A percentile compares a stretch with the other conserved stretches of the same genome.
These are phyloP conservation scores for Colletotrichum cordylinicola DNA, from an alignment of 2,329 filamentous ascomycete genomes.

Conservation along the genomic window DNA sequence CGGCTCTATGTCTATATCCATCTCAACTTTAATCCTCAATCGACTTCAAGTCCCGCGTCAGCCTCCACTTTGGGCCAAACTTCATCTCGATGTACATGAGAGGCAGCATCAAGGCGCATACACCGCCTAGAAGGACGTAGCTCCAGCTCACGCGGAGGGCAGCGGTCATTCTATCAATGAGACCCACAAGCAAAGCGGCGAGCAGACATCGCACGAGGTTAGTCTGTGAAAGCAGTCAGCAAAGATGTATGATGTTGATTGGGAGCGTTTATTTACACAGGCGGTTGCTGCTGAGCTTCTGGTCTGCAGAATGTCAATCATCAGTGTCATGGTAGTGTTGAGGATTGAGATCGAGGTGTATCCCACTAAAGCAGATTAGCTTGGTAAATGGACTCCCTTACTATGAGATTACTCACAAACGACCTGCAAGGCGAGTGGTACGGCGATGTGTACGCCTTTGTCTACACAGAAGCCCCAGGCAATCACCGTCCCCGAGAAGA, in stretches of 20 bases:
- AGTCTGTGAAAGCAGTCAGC: slow-evolving; percentile 22
- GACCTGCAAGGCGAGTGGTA: slow-evolving; percentile 28
- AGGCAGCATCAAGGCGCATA: slow-evolving; percentile 22
- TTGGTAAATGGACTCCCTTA: neutral
- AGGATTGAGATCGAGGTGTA: slow-evolving; percentile 35
- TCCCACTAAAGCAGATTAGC: slow-evolving; percentile 24
- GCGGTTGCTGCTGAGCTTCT: slow-evolving; percentile 34
- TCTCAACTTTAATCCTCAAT: neutral
- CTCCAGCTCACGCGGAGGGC: slow-evolving; percentile 24
- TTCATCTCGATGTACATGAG: slow-evolving; percentile 28
- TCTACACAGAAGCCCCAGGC: slow-evolving; percentile 34
- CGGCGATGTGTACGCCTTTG: slow-evolving; percentile 26
- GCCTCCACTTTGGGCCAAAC: slow-evolving; percentile 25
- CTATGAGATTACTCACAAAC: slow-evolving; percentile 23
- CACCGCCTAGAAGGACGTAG: slow-evolving; percentile 26
- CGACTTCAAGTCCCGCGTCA: neutral
- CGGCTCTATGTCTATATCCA: neutral
- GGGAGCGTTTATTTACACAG: slow-evolving; percentile 21
- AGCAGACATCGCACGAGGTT: slow-evolving; percentile 34
- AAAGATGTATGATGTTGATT: neutral
- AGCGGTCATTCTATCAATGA: slow-evolving; percentile 31
- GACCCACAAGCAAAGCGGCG: slow-evolving; percentile 30
- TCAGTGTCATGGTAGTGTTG: slow-evolving; percentile 35
- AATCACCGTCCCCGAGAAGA: slow-evolving; percentile 28
- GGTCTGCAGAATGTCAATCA: slow-evolving; percentile 34